Conservation (phyloP, 208 protist genomes). For the Wallacemonas collosoma region DNA sequence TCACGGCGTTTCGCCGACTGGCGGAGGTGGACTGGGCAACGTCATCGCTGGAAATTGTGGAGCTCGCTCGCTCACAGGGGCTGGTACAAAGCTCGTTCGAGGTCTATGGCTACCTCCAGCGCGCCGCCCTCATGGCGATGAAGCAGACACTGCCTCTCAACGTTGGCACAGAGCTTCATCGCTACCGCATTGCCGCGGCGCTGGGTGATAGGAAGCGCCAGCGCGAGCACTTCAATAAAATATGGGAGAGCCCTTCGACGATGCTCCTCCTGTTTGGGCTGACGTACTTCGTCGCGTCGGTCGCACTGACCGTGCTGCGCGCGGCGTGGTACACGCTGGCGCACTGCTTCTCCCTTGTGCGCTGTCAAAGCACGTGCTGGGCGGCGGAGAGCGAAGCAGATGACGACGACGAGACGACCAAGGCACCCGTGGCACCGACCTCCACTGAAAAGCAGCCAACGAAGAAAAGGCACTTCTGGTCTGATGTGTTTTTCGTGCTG, state of each 20-base stretch:
- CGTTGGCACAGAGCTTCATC: conserved; percentile 5
- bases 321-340: conserved; percentile 5
- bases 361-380: neutral
- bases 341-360: neutral
- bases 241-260: conserved; percentile 24
- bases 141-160: conserved; percentile 2
- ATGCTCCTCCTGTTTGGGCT: conserved; percentile 26
- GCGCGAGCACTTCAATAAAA: conserved; percentile 10
- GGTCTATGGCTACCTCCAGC: conserved; percentile 3
- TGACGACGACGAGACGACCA: neutral
- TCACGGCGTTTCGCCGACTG: neutral
- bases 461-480: conserved; percentile 3
- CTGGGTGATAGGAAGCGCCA: conserved; percentile 9
- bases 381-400: neutral
- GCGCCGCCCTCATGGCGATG: neutral
- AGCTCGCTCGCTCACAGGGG: neutral
- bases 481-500: neutral
- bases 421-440: neutral
- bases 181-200: conserved; percentile 13
- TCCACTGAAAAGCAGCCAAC: neutral
- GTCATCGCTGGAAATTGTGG: neutral
- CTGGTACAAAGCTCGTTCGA: neutral
- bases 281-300: conserved; percentile 16
- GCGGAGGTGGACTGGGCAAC: conserved; percentile 10
- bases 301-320: conserved; percentile 18